A percentile compares a stretch with the other conserved stretches of the same genome.
Evolutionary conservation across 257 asterid genomes (phyloP).

Genomic region (Salvia miltiorrhiza): DNA sequence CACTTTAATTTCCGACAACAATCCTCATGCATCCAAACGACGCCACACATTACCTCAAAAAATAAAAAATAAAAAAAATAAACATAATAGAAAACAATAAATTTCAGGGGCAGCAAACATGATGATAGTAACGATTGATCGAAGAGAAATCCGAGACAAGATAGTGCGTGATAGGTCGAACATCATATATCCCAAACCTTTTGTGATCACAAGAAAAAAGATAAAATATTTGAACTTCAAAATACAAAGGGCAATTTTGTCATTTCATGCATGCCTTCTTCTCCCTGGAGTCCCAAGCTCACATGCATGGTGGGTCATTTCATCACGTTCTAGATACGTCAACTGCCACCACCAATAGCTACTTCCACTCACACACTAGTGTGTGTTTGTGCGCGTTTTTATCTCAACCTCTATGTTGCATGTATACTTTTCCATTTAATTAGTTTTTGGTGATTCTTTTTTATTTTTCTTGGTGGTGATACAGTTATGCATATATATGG

Average conservation of each 20-base stretch:
- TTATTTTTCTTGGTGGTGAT: not conserved
- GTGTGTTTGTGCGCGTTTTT: constrained; percentile 8
- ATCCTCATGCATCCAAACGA: constrained; percentile 26
- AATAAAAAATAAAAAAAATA: not conserved
- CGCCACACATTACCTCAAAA: constrained; percentile 11
- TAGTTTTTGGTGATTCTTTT: not conserved
- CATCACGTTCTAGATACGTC: constrained; percentile 29
- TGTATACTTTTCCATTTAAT: not conserved
- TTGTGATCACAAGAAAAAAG: constrained; percentile 22
- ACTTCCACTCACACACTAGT: constrained; percentile 19
- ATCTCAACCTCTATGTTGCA: not conserved
- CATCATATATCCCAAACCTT: constrained; percentile 14
- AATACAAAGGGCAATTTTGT: constrained; percentile 17
- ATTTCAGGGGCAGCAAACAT: constrained; percentile 20
- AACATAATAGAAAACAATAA: not conserved
- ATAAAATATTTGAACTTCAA: not conserved
- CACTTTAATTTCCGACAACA: constrained; percentile 4
- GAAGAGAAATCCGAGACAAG: constrained; percentile 32
- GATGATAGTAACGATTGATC: constrained; percentile 27
- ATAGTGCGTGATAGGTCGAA: constrained; percentile 13
- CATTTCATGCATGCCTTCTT: constrained; percentile 22
- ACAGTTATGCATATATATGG: not conserved
- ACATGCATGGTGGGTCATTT: constrained; percentile 54
- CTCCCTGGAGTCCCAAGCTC: constrained; percentile 18
- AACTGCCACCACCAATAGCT: constrained; percentile 28